Percentiles rank a stretch among this genome's conserved stretches.
These are phyloP conservation scores for Eutypella sp. DNA, from an alignment of 2,329 filamentous ascomycete genomes.

Conservation along the genomic window DNA sequence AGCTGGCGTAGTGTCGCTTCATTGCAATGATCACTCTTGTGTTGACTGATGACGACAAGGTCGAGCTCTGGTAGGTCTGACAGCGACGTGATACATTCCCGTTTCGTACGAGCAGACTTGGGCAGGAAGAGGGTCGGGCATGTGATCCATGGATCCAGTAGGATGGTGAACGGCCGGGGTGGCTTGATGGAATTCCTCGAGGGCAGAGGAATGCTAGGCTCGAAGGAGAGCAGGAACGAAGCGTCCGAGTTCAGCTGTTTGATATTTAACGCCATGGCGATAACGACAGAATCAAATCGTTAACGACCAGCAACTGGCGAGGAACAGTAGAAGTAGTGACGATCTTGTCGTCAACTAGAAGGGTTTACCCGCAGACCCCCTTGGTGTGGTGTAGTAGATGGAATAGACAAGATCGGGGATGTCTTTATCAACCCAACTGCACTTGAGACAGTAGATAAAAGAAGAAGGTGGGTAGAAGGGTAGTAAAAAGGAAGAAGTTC, in stretches of 20 bases:
- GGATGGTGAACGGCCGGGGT: slow-evolving; percentile 57
- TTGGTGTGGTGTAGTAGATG: too few species aligned
- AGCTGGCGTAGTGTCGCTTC: slow-evolving; percentile 63
- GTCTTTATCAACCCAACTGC: too few species aligned
- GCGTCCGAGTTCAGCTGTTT: slow-evolving; percentile 61
- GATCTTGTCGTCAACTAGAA: too few species aligned
- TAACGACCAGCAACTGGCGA: background rate
- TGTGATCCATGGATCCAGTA: slow-evolving; percentile 68
- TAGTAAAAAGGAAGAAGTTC: background rate
- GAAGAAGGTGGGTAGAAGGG: background rate
- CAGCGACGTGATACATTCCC: slow-evolving; percentile 51
- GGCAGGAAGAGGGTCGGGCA: slow-evolving; percentile 56
- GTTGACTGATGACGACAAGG: slow-evolving; percentile 41
- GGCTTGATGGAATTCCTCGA: slow-evolving; percentile 27
- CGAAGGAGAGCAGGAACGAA: slow-evolving; percentile 61
- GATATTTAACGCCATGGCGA: slow-evolving; percentile 57
- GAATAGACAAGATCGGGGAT: too few species aligned
- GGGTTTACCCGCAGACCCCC: too few species aligned
- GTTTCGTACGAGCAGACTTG: slow-evolving; percentile 48
- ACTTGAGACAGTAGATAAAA: too few species aligned
- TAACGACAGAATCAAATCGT: background rate
- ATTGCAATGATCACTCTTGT: slow-evolving; percentile 63
- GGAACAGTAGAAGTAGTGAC: background rate
- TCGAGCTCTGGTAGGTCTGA: slow-evolving; percentile 38
- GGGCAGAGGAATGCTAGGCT: slow-evolving; percentile 41